Conservation (phyloP, 768 basidiomycete species). For the Artomyces pyxidatus region DNA sequence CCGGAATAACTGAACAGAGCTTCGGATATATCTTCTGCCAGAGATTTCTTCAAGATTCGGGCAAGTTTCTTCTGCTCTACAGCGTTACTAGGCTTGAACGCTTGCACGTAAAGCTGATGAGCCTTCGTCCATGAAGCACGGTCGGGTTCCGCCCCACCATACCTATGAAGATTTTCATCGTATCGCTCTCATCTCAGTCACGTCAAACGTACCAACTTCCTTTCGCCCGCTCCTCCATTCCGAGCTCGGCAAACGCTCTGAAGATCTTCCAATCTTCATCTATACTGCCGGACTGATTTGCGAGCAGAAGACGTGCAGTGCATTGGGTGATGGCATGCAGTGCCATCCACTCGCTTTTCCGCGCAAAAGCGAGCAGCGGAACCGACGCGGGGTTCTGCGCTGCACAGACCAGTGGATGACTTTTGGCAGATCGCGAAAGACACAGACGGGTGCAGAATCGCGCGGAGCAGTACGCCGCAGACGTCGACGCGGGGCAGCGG, state of each 20-base stretch:
- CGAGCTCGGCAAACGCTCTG: slow-evolving; percentile 59
- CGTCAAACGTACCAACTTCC: slow-evolving; percentile 39
- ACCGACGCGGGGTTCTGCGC: slow-evolving; percentile 63
- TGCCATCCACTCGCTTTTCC: slow-evolving; percentile 62
- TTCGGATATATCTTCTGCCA: slow-evolving; percentile 39
- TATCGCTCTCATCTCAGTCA: no score
- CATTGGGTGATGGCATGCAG: slow-evolving; percentile 65
- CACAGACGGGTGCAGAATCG: slow-evolving; percentile 82
- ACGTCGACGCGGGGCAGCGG: slow-evolving; percentile 42
- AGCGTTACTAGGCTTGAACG: slow-evolving; percentile 51
- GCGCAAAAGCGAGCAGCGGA: slow-evolving; percentile 52
- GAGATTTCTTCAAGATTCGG: slow-evolving; percentile 41
- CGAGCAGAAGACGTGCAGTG: slow-evolving; percentile 54
- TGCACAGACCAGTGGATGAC: slow-evolving; percentile 68
- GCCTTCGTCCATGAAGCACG: slow-evolving; percentile 61
- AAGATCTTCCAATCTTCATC: slow-evolving; percentile 48
- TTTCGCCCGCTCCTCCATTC: slow-evolving; percentile 57
- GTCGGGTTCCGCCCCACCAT: slow-evolving; percentile 45
- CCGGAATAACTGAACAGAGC: slow-evolving; percentile 71
- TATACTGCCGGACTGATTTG: slow-evolving; percentile 40
- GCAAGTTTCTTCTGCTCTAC: slow-evolving; percentile 51
- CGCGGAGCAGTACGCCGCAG: slow-evolving; percentile 41
- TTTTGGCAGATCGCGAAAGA: slow-evolving; percentile 49
- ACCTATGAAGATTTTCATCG: slow-evolving; percentile 24
- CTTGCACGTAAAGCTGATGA: slow-evolving; percentile 44